A percentile compares a stretch with the other conserved stretches of the same genome.
phyloP scores from a whole-genome alignment of 305 asterid species.

The Fraxinus baroniana region DNA sequence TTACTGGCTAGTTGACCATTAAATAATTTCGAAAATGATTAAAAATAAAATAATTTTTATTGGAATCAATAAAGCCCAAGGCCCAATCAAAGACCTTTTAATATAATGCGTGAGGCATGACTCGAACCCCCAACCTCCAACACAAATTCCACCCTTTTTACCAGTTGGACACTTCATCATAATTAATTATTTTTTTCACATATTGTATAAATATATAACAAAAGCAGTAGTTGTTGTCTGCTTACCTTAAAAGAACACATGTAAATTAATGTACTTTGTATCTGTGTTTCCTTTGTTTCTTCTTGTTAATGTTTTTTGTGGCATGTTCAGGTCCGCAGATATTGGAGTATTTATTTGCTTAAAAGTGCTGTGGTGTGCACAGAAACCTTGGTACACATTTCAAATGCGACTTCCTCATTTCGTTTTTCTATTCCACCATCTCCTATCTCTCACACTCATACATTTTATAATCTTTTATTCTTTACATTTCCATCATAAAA shows the following conservation, averaged over 20 bases:
- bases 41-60: no score
- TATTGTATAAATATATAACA: no score
- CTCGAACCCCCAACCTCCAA: no score
- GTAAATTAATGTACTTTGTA: not conserved
- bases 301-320: not conserved
- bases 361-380: slow-evolving; percentile 83
- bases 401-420: slow-evolving; percentile 56
- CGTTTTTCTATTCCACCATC: not conserved
- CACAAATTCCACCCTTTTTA: no score
- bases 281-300: not conserved
- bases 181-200: no score
- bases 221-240: not conserved
- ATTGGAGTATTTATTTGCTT: slow-evolving; percentile 94
- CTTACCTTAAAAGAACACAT: not conserved
- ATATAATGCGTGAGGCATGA: no score
- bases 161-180: no score
- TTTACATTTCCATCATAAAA: not conserved
- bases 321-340: slow-evolving; percentile 68
- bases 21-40: no score
- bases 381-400: slow-evolving; percentile 92
- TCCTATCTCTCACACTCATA: not conserved
- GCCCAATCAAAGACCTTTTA: no score
- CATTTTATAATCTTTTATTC: not conserved
- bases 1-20: no score
- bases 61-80: no score